Conservation (phyloP, 192 early-diverging fungal genomes). For the Coemansia sp. region DNA sequence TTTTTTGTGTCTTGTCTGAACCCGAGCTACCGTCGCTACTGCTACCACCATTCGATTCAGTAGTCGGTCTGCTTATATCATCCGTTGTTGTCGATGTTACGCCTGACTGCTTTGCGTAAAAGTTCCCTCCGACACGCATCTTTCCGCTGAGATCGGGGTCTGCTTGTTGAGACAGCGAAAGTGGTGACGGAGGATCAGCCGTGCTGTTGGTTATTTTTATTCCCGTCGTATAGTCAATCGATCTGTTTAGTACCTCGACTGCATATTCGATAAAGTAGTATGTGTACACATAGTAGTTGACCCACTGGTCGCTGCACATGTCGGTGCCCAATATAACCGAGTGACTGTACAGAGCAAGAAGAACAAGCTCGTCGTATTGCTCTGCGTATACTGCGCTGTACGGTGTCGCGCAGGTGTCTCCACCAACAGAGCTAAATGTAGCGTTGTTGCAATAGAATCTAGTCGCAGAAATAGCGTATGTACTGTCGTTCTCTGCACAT, state of each 20-base stretch:
- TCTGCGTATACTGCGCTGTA: slow-evolving; percentile 1
- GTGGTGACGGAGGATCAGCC: neutral
- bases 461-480: no score
- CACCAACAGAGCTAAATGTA: no score
- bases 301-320: neutral
- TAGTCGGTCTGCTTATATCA: no score
- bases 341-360: slow-evolving; percentile 4
- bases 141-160: neutral
- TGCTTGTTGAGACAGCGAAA: neutral
- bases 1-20: neutral
- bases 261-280: neutral
- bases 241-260: neutral
- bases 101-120: neutral
- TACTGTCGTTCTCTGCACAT: no score
- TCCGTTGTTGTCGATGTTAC: neutral
- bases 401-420: neutral
- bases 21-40: neutral
- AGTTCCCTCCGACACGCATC: neutral
- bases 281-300: neutral
- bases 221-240: neutral
- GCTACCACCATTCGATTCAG: no score
- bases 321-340: slow-evolving; percentile 4
- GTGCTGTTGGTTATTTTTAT: neutral
- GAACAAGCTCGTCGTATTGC: neutral
- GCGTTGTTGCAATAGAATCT: no score